Evolutionary conservation across 2,329 filamentous ascomycete species (phyloP).

Genomic region (Bipolaris sorokiniana): DNA sequence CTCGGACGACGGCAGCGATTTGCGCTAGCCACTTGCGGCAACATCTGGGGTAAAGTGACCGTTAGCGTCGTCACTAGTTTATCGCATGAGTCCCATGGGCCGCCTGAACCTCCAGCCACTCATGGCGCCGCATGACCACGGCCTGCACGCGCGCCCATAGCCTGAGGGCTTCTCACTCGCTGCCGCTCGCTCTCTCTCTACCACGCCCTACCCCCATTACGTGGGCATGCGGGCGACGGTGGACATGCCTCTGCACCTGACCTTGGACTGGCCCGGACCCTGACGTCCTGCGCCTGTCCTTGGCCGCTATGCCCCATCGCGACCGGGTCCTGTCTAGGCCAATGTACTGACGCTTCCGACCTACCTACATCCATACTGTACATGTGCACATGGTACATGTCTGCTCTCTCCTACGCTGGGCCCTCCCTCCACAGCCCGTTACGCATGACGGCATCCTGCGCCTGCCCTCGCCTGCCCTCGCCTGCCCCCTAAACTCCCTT

Average conservation of each 20-base stretch:
- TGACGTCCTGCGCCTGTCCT: slow-evolving; percentile 26
- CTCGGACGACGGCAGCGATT: slow-evolving; percentile 14
- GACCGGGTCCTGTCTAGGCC: background rate
- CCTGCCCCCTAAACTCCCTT: slow-evolving; percentile 12
- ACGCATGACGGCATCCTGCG: slow-evolving; percentile 32
- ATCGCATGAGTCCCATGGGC: slow-evolving; percentile 7
- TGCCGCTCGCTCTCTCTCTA: background rate
- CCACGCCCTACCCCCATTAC: slow-evolving; percentile 23
- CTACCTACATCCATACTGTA: background rate
- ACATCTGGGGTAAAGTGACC: slow-evolving; percentile 19
- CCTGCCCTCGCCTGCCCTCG: slow-evolving; percentile 14
- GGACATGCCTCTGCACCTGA: slow-evolving; percentile 38
- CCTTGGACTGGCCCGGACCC: slow-evolving; percentile 29
- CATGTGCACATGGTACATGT: slow-evolving; percentile 7
- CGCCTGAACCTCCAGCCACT: slow-evolving; percentile 17
- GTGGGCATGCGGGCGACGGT: slow-evolving; percentile 28
- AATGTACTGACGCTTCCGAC: background rate
- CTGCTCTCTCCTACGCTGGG: slow-evolving; percentile 13
- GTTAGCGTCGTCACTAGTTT: slow-evolving; percentile 22
- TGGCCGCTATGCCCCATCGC: slow-evolving; percentile 15
- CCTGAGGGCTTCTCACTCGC: background rate
- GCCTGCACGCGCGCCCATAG: background rate
- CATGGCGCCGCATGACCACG: slow-evolving; percentile 22
- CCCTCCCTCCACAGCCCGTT: slow-evolving; percentile 22
- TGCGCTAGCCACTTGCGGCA: slow-evolving; percentile 19